These are phyloP conservation scores for Zygosaccharomyces sapae DNA, from an alignment of 1,139 yeast species.

Conservation along the genomic window DNA sequence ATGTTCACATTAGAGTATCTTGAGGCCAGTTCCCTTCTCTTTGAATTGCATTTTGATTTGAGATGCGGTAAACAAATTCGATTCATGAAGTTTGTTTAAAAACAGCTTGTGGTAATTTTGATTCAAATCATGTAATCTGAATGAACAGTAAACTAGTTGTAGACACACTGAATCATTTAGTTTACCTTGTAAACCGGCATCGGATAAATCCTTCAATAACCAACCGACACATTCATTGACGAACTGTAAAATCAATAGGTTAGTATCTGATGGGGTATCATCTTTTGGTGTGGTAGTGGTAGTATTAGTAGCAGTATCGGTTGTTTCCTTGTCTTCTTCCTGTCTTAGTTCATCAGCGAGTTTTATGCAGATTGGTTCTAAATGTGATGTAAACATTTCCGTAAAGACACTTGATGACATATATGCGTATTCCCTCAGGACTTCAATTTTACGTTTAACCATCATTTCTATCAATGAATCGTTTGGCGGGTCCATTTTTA, in stretches of 20 bases:
- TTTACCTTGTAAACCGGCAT: slow-evolving; percentile 12
- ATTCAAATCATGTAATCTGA: slow-evolving; percentile 33
- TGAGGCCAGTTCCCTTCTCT: slow-evolving; percentile 33
- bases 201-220: slow-evolving; percentile 20
- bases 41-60: slow-evolving; percentile 29
- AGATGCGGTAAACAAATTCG: slow-evolving; percentile 21
- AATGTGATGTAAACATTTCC: slow-evolving; percentile 18
- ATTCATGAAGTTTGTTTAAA: slow-evolving; percentile 29
- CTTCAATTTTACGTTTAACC: slow-evolving; percentile 74
- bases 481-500: slow-evolving; percentile 43
- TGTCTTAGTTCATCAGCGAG: slow-evolving; percentile 10
- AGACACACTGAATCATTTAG: slow-evolving; percentile 33
- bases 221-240: slow-evolving; percentile 25
- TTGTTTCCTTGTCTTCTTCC: background rate
- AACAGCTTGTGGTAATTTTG: slow-evolving; percentile 30
- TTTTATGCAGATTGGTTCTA: slow-evolving; percentile 19
- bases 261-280: slow-evolving; percentile 18
- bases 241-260: slow-evolving; percentile 28
- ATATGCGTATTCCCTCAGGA: slow-evolving; percentile 59
- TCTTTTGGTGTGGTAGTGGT: background rate
- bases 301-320: no score
- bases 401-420: slow-evolving; percentile 29
- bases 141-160: slow-evolving; percentile 37
- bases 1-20: slow-evolving; percentile 20
- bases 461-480: slow-evolving; percentile 54